Percentiles rank a stretch among this genome's conserved stretches.
Evolutionary conservation across 2,329 filamentous ascomycete species (phyloP).

Genomic region (Zasmidium citrigriseum): DNA sequence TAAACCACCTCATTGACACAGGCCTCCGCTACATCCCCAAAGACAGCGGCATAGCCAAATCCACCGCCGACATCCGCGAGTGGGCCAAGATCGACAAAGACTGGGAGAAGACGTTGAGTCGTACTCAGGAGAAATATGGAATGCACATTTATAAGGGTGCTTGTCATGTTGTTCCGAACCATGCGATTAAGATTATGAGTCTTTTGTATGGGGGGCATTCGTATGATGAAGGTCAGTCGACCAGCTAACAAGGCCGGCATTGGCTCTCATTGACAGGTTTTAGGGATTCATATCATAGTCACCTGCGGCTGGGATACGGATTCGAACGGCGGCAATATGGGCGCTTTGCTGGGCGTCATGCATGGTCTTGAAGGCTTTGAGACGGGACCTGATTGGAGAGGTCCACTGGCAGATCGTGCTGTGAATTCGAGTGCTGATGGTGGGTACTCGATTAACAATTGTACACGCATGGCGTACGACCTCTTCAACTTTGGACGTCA

Average conservation of each 20-base stretch:
- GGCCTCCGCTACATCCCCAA: not conserved
- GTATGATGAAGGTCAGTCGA: not conserved
- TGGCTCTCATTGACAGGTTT: no score
- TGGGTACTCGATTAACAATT: conserved; percentile 3
- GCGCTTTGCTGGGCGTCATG: not conserved
- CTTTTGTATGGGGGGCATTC: not conserved
- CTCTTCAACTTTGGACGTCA: not conserved
- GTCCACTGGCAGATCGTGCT: not conserved
- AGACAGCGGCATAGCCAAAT: not conserved
- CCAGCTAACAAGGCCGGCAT: not conserved
- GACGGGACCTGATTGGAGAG: not conserved
- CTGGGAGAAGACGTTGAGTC: not conserved
- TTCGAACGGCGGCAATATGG: conserved; percentile 2
- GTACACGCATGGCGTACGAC: not conserved
- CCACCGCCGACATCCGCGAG: not conserved
- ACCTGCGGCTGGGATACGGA: conserved; percentile 3
- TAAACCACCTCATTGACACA: not conserved
- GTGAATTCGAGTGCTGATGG: not conserved
- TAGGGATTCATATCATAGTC: conserved; percentile 1
- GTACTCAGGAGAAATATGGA: conserved; percentile 1
- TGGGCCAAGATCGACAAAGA: not conserved
- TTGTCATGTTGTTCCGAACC: conserved; percentile 1
- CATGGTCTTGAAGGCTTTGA: not conserved
- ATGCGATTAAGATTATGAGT: not conserved
- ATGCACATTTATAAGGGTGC: not conserved